These are phyloP conservation scores for Penicillium herquei DNA, from an alignment of 495 filamentous ascomycete species.

Conservation along the genomic window DNA sequence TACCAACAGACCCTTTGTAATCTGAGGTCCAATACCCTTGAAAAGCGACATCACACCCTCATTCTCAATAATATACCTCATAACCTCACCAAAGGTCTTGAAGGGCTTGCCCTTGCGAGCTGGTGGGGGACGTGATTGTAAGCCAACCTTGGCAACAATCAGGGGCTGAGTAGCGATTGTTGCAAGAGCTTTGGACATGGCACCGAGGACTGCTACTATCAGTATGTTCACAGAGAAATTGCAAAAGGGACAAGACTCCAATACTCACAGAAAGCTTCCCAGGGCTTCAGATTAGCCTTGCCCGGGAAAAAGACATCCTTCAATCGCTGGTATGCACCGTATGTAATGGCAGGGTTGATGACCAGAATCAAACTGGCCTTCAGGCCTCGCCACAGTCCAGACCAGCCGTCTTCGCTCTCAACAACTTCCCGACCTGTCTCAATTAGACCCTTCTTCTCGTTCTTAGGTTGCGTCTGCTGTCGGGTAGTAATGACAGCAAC, in stretches of 20 bases:
- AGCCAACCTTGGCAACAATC: conserved; percentile 96
- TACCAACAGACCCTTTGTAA: conserved; percentile 88
- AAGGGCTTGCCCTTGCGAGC: conserved; percentile 85
- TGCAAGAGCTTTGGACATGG: conserved; percentile 88
- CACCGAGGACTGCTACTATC: conserved; percentile 68
- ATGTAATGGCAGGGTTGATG: conserved; percentile 96
- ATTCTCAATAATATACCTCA: conserved; percentile 85
- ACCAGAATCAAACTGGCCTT: conserved; percentile 97
- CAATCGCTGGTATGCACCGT: conserved; percentile 92
- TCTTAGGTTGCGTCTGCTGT: conserved; percentile 87
- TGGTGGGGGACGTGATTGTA: conserved; percentile 89
- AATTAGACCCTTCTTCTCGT: conserved; percentile 79
- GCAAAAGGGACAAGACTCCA: not conserved
- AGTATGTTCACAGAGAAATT: conserved; percentile 16
- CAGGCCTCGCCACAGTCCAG: conserved; percentile 88
- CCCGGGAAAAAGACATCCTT: conserved; percentile 76
- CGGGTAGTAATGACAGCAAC: conserved; percentile 93
- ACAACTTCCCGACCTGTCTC: conserved; percentile 90
- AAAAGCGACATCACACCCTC: conserved; percentile 82
- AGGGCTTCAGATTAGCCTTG: conserved; percentile 72
- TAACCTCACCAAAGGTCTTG: conserved; percentile 92
- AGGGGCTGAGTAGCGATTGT: conserved; percentile 93
- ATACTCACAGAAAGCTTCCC: conserved; percentile 86
- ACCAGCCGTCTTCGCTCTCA: conserved; percentile 83
- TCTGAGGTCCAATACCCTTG: conserved; percentile 95